phyloP scores from a whole-genome alignment of 495 filamentous ascomycete species.

The Elasticomyces elasticus region DNA sequence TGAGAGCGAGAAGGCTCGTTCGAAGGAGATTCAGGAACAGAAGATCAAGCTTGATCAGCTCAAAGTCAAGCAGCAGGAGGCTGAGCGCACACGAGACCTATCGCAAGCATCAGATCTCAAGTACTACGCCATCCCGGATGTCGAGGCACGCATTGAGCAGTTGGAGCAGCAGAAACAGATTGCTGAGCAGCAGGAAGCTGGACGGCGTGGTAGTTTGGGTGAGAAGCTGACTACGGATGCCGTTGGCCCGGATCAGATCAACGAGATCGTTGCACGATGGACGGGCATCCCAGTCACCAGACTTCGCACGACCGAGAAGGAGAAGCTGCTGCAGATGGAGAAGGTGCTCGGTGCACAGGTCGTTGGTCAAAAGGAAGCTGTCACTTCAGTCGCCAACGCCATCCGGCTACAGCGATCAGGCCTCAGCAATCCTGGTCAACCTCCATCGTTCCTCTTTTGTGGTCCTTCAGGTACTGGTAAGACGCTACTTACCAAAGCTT shows the following conservation, averaged over 20 bases:
- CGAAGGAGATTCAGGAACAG: constrained; percentile 86
- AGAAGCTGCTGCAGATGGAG: constrained; percentile 95
- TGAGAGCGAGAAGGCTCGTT: constrained; percentile 77
- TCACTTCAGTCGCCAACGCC: constrained; percentile 83
- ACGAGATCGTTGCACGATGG: constrained; percentile 93
- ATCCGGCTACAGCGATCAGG: constrained; percentile 91
- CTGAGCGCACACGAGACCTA: constrained; percentile 73
- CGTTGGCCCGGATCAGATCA: constrained; percentile 96
- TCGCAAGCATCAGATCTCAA: constrained; percentile 78
- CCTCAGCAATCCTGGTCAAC: constrained; percentile 87
- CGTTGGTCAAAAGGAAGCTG: constrained; percentile 91
- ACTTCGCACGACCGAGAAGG: constrained; percentile 89
- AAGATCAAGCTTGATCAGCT: constrained; percentile 87
- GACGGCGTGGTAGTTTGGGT: constrained; percentile 44
- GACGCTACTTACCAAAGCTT: constrained; percentile 87
- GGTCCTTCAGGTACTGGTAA: constrained; percentile 97
- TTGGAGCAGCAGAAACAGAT: constrained; percentile 72
- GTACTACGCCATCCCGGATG: constrained; percentile 95
- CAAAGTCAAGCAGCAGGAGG: constrained; percentile 83
- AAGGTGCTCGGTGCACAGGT: constrained; percentile 70
- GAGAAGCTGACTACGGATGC: constrained; percentile 73
- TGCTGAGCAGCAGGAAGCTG: constrained; percentile 64
- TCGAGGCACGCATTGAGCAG: constrained; percentile 63
- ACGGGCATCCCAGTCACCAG: constrained; percentile 94
- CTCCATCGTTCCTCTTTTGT: constrained; percentile 96